phyloP scores from a whole-genome alignment of 345 rosid genomes.

The Angophora floribunda region DNA sequence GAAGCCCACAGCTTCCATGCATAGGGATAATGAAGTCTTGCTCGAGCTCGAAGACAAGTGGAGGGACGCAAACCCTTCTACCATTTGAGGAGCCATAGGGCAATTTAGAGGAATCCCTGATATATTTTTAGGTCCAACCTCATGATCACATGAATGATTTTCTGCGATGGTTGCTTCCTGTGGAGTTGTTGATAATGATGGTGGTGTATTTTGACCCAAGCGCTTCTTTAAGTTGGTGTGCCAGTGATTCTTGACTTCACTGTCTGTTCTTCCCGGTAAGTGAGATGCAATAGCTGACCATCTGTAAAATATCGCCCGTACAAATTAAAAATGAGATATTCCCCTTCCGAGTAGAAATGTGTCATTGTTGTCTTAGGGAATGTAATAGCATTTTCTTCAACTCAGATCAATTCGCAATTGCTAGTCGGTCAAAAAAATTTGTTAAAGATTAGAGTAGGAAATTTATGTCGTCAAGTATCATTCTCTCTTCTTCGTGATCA shows the following conservation, averaged over 20 bases:
- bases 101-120: neutral
- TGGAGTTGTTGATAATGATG: neutral
- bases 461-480: neutral
- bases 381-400: neutral
- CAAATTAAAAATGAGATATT: neutral
- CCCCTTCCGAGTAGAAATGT: neutral
- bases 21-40: neutral
- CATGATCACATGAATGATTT: neutral
- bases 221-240: conserved; percentile 50
- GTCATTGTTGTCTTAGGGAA: neutral
- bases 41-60: neutral
- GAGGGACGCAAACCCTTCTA: neutral
- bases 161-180: neutral
- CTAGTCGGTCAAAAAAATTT: neutral
- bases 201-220: neutral
- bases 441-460: neutral
- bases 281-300: conserved; percentile 55
- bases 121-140: neutral
- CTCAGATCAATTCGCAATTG: neutral
- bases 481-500: neutral
- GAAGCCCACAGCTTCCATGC: neutral
- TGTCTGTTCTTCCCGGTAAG: conserved; percentile 52
- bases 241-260: conserved; percentile 60
- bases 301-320: conserved; percentile 8
- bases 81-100: neutral